Base-by-base conservation (phyloP, 1,284 basidiomycete genomes). In the Vanrija sp. region DNA sequence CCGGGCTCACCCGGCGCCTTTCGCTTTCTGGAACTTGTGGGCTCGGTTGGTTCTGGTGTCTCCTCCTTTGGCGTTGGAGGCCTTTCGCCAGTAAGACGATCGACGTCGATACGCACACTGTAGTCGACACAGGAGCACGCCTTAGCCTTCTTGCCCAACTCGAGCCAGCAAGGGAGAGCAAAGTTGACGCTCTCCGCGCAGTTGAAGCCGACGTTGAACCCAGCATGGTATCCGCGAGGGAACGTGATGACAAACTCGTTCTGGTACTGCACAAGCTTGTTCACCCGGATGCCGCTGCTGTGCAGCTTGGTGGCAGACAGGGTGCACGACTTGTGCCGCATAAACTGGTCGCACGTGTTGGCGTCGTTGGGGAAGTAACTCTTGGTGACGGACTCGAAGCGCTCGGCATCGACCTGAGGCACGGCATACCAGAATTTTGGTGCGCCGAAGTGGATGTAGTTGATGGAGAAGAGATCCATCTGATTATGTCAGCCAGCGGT, bases 141-240 rank as follows among this genome's bases (percentile, higher is more conserved):
- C 65, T 88, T 87, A 1, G 89, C 92, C 60, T 82, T 84, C 58
- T 86, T 80, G 5, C 93, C 95, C 21, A 95, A 78, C 49, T 95
- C 91, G 9, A 98, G 77, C 95, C 95, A 98, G 57, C 87, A 89
- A 19, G 97, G 90, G 25, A 98, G 81, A 0, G 96, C 96, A 75
- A 98, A 98, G 74, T 98, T 98, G 67, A 97, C 91, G 62, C 89
- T 92, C 77, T 98, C 96, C 3, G 95, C 95, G 68, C 95, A 98
- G 71, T 98, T 98, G 73, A 96, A 86, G 15, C 95, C 96, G 39
- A 98, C 80, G 71, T 98, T 98, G 81, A 96, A 98, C 16, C 95
- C 95, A 0, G 92, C 90, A 72, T 97, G 94, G 74, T 97, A 97
- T 9, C 94, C 94, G 42, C 86, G 81, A 0, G 95, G 95, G 72